Evolutionary conservation across 2,329 filamentous ascomycete genomes (phyloP).

Genomic region (Paracoccidioides brasiliensis): DNA sequence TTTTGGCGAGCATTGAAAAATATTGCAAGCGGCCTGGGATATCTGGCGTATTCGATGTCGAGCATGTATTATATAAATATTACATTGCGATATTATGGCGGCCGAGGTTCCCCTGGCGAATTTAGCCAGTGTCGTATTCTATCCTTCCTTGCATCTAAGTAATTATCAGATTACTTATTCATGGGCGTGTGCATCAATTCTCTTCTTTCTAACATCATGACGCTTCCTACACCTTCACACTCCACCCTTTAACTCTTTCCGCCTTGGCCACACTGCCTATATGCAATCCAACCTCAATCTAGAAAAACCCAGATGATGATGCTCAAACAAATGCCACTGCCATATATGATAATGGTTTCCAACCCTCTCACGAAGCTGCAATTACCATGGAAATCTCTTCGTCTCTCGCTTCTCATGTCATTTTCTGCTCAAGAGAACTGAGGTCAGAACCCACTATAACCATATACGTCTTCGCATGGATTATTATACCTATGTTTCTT

Average conservation of each 20-base stretch:
- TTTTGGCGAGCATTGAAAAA: background rate
- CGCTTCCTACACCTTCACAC: background rate
- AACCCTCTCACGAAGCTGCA: background rate
- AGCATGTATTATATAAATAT: background rate
- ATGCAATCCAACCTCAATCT: background rate
- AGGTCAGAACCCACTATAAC: no score
- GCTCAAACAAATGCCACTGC: background rate
- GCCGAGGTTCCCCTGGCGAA: background rate
- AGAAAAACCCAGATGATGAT: conserved; percentile 1
- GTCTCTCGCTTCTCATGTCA: background rate
- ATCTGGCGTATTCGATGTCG: background rate
- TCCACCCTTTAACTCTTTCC: background rate
- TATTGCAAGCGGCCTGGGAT: background rate
- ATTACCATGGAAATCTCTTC: background rate
- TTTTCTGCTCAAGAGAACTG: background rate
- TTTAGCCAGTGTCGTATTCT: no score
- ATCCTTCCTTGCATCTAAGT: no score
- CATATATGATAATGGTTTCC: background rate
- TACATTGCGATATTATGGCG: background rate
- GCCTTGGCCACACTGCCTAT: background rate
- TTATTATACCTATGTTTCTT: background rate
- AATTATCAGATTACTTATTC: no score
- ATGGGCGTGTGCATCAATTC: no score
- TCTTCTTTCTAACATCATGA: background rate
- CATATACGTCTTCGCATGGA: background rate